Conservation (phyloP, 169 alveolate genomes). For the Cryptosporidium tyzzeri region DNA sequence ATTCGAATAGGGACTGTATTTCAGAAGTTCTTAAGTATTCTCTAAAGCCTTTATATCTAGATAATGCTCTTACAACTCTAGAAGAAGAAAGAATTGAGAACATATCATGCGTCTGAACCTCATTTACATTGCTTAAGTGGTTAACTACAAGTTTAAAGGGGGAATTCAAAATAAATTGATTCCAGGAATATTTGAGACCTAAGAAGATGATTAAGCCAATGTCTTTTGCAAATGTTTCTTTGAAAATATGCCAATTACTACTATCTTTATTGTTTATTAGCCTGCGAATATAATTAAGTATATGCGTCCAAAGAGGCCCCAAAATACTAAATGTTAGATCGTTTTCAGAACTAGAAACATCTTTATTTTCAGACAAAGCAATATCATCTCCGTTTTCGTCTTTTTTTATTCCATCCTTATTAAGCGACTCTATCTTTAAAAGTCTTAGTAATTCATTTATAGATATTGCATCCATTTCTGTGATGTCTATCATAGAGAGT, state of each 20-base stretch:
- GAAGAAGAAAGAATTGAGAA: slow-evolving; percentile 42
- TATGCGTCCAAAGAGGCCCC: slow-evolving; percentile 57
- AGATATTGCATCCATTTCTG: slow-evolving; percentile 44
- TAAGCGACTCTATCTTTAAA: slow-evolving; percentile 16
- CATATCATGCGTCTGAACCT: slow-evolving; percentile 52
- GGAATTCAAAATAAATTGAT: slow-evolving; percentile 50
- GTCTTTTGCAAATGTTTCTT: slow-evolving; percentile 58
- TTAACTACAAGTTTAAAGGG: slow-evolving; percentile 35
- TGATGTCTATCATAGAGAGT: slow-evolving; percentile 58
- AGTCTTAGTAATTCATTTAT: slow-evolving; percentile 41
- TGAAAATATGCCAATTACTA: slow-evolving; percentile 42
- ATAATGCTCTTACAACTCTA: slow-evolving; percentile 49
- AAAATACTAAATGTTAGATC: slow-evolving; percentile 33
- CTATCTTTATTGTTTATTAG: slow-evolving; percentile 48
- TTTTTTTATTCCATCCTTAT: neutral
- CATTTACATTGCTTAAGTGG: slow-evolving; percentile 51
- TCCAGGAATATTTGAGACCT: slow-evolving; percentile 73
- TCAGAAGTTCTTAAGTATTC: slow-evolving; percentile 43
- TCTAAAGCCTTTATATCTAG: slow-evolving; percentile 60
- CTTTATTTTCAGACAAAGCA: slow-evolving; percentile 1
- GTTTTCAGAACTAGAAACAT: neutral
- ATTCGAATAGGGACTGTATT: slow-evolving; percentile 32
- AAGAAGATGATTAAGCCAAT: slow-evolving; percentile 35
- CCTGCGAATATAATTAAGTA: slow-evolving; percentile 53
- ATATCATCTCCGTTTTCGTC: neutral